phyloP scores from a whole-genome alignment of 129 eudicot species.

The Flaveria robusta region DNA sequence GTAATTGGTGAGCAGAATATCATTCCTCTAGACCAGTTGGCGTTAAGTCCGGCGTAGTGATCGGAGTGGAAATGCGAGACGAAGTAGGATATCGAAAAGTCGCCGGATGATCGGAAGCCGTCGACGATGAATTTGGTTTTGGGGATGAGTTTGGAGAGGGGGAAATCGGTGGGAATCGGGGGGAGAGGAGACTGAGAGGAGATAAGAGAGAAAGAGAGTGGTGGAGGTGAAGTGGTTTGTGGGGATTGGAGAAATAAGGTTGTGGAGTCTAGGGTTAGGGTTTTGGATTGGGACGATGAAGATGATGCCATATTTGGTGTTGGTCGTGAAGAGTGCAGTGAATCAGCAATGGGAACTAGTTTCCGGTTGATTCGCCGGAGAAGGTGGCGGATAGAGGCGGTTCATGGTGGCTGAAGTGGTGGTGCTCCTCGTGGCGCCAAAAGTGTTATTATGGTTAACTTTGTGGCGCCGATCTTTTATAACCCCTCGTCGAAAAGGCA shows the following conservation, averaged over 20 bases:
- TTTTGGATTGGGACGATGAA: slow-evolving; percentile 30
- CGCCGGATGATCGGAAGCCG: slow-evolving; percentile 67
- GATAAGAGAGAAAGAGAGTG: slow-evolving; percentile 39
- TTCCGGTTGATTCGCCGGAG: slow-evolving; percentile 34
- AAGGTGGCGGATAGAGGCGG: slow-evolving; percentile 18
- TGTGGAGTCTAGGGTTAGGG: slow-evolving; percentile 64
- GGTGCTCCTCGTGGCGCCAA: slow-evolving; percentile 35
- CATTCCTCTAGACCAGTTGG: slow-evolving; percentile 72
- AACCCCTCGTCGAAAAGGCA: too few relatives aligned
- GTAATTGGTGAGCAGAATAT: slow-evolving; percentile 67
- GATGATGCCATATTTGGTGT: slow-evolving; percentile 23
- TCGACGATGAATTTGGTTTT: slow-evolving; percentile 76
- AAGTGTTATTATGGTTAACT: not conserved
- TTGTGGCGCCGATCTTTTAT: too few relatives aligned
- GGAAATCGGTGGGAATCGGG: slow-evolving; percentile 62
- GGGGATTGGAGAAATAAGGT: slow-evolving; percentile 42
- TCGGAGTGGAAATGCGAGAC: slow-evolving; percentile 98
- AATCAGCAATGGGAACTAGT: not conserved
- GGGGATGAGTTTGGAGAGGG: slow-evolving; percentile 75
- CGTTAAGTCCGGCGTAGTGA: slow-evolving; percentile 74
- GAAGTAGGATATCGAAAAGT: slow-evolving; percentile 72
- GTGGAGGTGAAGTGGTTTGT: slow-evolving; percentile 26
- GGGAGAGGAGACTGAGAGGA: slow-evolving; percentile 42
- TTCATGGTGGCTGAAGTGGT: not conserved
- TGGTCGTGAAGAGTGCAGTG: not conserved